Evolutionary conservation across 192 early-diverging fungal species (phyloP), one percentile per base, ranked within the genome.

Genomic region (Backusella morwellensis): DNA sequence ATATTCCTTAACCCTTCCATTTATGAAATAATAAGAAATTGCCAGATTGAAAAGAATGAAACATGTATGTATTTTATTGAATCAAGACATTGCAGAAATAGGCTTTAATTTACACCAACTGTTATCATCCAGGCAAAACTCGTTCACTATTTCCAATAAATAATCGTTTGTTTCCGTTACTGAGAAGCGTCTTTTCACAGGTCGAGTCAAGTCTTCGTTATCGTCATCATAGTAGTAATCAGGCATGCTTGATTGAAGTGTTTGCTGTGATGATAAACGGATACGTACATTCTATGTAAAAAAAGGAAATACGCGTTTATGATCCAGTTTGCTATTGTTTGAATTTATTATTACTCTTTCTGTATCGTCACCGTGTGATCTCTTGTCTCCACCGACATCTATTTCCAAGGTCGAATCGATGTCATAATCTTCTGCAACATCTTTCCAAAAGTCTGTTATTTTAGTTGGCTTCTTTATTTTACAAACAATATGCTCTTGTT

Each of bases 21-120:
- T 29, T 32, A 32, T 32, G 32, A 32, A 32, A 32, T 32, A 32
- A 32, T 2, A 32, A 32, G 32, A 32, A 32, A 32, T 3, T 32
- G 29, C 1, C 29, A 32, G 29, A 32, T 32, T 32, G 29, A 32
- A 32, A 32, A 32, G 29, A 32, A 21, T n/a, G 42, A 23, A 41
- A 26, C 5, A 81, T 35, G 1, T 74, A 83, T 82, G 77, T 44
- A 15, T 14, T 15, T 44, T 54, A 56, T 56, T n/a, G 9, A 23
- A 21, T 26, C 9, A 56, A 21, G 52, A 54, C 8, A 21, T n/a
- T 54, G 52, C n/a, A 1, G 52, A 54, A n/a, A 56, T 21, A 23
- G 54, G 21, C 21, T 56, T 26, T 21, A 56, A 7, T 56, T 56
- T n/a, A 11, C 54, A 56, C 54, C 54, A 56, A 6, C 54, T 56